Conservation (phyloP, 1,139 yeast genomes). For the Zygoascus hellenicus region DNA sequence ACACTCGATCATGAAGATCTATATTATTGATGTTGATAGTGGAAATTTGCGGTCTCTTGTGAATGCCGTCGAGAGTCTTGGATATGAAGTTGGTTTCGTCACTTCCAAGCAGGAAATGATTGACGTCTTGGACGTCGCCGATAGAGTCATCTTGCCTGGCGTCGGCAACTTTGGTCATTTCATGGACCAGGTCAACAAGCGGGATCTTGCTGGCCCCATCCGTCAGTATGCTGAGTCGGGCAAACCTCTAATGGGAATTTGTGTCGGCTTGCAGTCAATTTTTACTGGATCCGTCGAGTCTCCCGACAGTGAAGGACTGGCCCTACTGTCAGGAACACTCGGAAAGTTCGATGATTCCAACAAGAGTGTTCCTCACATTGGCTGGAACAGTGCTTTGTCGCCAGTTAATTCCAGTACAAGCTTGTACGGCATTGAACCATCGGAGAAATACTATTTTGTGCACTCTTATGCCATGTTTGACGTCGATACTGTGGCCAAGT, state of each 20-base stretch:
- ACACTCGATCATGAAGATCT: conserved; percentile 37
- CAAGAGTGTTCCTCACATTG: conserved; percentile 92
- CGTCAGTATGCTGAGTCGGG: conserved; percentile 63
- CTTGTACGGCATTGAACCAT: conserved; percentile 58
- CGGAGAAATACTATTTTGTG: conserved; percentile 80
- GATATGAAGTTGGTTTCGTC: conserved; percentile 49
- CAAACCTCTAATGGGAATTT: conserved; percentile 86
- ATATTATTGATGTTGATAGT: conserved; percentile 89
- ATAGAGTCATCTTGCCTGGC: conserved; percentile 61
- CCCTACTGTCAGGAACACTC: conserved; percentile 47
- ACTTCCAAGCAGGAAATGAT: conserved; percentile 29
- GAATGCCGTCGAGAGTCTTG: conserved; percentile 76
- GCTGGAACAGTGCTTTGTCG: conserved; percentile 65
- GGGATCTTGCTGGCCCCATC: conserved; percentile 63
- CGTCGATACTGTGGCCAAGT: conserved; percentile 17
- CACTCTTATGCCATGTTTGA: conserved; percentile 82
- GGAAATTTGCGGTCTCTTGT: conserved; percentile 86
- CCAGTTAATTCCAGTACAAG: conserved; percentile 27
- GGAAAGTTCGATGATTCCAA: conserved; percentile 53
- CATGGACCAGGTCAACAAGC: conserved; percentile 57
- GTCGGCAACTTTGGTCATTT: conserved; percentile 97
- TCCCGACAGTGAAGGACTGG: conserved; percentile 54
- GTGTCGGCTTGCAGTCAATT: conserved; percentile 89
- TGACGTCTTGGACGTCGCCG: conserved; percentile 28
- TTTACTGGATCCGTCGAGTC: conserved; percentile 73